These are phyloP conservation scores for Pistacia integerrima DNA, from an alignment of 345 rosid species.

Conservation along the genomic window DNA sequence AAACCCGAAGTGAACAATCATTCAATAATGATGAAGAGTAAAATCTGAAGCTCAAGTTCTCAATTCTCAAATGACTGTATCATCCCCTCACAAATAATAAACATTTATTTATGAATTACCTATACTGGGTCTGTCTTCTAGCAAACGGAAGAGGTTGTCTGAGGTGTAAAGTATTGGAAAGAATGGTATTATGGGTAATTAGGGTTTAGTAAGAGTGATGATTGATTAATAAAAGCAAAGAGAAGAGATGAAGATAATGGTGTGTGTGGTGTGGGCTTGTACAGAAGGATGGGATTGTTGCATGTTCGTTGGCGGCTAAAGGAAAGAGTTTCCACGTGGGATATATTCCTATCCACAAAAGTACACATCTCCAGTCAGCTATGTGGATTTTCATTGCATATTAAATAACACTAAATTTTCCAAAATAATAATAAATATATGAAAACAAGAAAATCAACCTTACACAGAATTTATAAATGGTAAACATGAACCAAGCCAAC, in stretches of 20 bases:
- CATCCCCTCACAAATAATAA: slow-evolving; percentile 27
- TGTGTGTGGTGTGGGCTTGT: slow-evolving; percentile 41
- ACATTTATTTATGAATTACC: slow-evolving; percentile 20
- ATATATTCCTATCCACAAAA: slow-evolving; percentile 41
- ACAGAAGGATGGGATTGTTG: slow-evolving; percentile 32
- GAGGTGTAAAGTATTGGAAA: neutral
- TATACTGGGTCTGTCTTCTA: slow-evolving; percentile 5
- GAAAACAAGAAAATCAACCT: neutral
- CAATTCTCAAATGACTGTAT: neutral
- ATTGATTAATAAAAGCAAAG: neutral
- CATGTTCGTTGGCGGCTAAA: slow-evolving; percentile 30
- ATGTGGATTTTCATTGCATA: neutral
- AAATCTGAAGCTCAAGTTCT: slow-evolving; percentile 16
- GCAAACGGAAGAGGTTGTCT: neutral
- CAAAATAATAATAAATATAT: neutral
- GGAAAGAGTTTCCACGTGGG: slow-evolving; percentile 27
- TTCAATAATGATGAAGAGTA: slow-evolving; percentile 18
- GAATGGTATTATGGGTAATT: slow-evolving; percentile 32
- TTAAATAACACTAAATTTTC: neutral
- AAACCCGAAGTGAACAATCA: neutral
- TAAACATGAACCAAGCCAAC: neutral
- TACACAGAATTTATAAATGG: neutral
- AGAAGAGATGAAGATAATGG: slow-evolving; percentile 12
- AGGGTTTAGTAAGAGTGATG: neutral
- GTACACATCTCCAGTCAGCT: slow-evolving; percentile 19